A percentile compares a stretch with the other conserved stretches of the same genome.
Evolutionary conservation across 2,329 filamentous ascomycete genomes (phyloP).

Genomic region (Colletotrichum lentis): DNA sequence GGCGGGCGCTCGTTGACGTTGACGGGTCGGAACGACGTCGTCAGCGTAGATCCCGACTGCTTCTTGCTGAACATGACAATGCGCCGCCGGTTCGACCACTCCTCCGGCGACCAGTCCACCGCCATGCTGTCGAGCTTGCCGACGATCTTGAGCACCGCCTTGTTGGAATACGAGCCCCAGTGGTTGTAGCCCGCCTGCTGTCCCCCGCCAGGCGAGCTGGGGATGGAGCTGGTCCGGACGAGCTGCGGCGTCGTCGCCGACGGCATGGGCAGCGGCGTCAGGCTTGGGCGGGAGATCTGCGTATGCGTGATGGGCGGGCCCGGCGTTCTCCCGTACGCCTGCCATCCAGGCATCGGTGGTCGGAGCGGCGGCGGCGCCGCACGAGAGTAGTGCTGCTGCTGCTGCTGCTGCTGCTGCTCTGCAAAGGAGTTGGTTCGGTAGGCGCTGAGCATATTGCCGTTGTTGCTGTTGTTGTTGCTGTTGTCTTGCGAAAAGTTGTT

Average conservation of each 20-base stretch:
- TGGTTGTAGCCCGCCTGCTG: constrained; percentile 70
- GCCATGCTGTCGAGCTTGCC: constrained; percentile 88
- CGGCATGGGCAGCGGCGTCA: constrained; percentile 60
- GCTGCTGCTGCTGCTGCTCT: constrained; percentile 48
- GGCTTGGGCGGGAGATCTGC: constrained; percentile 55
- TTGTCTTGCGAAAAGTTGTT: constrained; percentile 52
- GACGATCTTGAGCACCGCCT: constrained; percentile 84
- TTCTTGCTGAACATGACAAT: constrained; percentile 88
- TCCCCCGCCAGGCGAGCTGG: constrained; percentile 49
- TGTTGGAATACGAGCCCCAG: constrained; percentile 82
- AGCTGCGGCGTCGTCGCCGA: constrained; percentile 58
- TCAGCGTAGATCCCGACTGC: constrained; percentile 83
- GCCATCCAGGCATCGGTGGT: constrained; percentile 53
- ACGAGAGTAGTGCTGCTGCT: constrained; percentile 55
- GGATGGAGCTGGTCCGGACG: constrained; percentile 65
- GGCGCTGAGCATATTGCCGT: constrained; percentile 62
- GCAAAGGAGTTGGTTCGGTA: constrained; percentile 63
- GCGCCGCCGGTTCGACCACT: constrained; percentile 79
- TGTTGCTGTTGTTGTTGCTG: constrained; percentile 48
- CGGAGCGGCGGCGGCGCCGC: constrained; percentile 48
- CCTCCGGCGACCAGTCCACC: constrained; percentile 81
- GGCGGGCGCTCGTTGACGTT: constrained; percentile 79
- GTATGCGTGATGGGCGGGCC: constrained; percentile 53
- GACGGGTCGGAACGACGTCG: constrained; percentile 80
- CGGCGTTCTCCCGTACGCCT: constrained; percentile 49